These are phyloP conservation scores for Petunia hybrid DNA, from an alignment of 305 asterid species.

Conservation along the genomic window DNA sequence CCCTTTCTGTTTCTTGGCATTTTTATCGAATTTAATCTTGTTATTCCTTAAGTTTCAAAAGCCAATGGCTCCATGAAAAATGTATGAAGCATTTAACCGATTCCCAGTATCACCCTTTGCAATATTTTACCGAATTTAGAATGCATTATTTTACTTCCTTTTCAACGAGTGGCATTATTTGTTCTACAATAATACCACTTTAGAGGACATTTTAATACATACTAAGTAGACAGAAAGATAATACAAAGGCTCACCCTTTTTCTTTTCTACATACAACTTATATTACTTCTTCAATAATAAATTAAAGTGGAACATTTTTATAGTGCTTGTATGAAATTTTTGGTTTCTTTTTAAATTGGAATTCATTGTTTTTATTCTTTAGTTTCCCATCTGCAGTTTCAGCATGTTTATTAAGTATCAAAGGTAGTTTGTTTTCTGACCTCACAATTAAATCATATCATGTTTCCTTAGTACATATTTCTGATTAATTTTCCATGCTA, in stretches of 20 bases:
- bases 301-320: no score
- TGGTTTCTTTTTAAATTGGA: no score
- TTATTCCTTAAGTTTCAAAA: not conserved
- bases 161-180: no score
- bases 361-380: no score
- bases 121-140: not conserved
- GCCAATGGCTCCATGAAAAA: not conserved
- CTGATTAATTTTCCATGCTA: no score
- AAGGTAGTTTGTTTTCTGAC: no score
- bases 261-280: not conserved
- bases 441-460: no score
- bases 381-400: no score
- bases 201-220: not conserved
- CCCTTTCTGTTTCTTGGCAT: not conserved
- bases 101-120: not conserved
- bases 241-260: not conserved
- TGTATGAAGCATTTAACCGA: not conserved
- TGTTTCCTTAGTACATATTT: no score
- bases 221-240: not conserved
- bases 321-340: no score
- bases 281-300: not conserved
- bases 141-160: not conserved
- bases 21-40: not conserved
- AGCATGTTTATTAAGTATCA: no score
- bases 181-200: not conserved